Percentiles rank a stretch among this genome's conserved stretches.
Conservation (phyloP, 2,329 filamentous ascomycete species). For the Pseudopithomyces chartarum region DNA sequence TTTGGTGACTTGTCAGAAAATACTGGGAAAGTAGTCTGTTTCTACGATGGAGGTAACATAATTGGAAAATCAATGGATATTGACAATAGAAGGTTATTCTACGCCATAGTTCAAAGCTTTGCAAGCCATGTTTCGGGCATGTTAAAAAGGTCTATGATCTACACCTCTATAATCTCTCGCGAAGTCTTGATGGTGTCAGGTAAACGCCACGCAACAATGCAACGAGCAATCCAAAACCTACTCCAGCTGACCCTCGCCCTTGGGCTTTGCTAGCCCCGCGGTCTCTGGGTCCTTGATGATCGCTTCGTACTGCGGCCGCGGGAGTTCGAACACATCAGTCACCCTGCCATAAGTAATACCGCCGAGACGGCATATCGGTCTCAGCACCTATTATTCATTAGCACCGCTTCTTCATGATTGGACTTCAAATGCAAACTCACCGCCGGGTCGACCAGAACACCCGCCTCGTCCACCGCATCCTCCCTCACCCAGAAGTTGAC, state of each 20-base stretch:
- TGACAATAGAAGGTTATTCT: too few species aligned
- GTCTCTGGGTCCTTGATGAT: slow-evolving; percentile 57
- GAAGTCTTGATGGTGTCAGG: neutral
- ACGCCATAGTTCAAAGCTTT: too few species aligned
- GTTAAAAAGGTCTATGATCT: neutral
- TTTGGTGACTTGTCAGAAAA: too few species aligned
- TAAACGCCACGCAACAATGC: neutral
- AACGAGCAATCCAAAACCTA: slow-evolving; percentile 25
- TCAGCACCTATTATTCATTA: slow-evolving; percentile 61
- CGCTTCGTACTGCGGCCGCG: slow-evolving; percentile 58
- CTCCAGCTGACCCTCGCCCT: slow-evolving; percentile 28
- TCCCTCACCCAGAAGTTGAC: slow-evolving; percentile 87
- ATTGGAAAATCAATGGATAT: too few species aligned
- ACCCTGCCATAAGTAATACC: slow-evolving; percentile 83
- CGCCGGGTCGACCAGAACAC: slow-evolving; percentile 72
- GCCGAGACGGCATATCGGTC: slow-evolving; percentile 77
- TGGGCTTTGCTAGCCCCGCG: slow-evolving; percentile 61
- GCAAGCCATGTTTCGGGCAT: too few species aligned
- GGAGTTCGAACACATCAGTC: slow-evolving; percentile 73
- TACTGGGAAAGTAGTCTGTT: too few species aligned
- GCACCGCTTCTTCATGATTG: neutral
- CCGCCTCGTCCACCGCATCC: slow-evolving; percentile 82
- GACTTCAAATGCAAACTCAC: slow-evolving; percentile 49
- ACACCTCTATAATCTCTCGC: slow-evolving; percentile 1
- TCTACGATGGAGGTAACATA: too few species aligned